Base-by-base conservation (phyloP, 2,329 filamentous ascomycete species). In the Sodiomyces alkalinus region DNA sequence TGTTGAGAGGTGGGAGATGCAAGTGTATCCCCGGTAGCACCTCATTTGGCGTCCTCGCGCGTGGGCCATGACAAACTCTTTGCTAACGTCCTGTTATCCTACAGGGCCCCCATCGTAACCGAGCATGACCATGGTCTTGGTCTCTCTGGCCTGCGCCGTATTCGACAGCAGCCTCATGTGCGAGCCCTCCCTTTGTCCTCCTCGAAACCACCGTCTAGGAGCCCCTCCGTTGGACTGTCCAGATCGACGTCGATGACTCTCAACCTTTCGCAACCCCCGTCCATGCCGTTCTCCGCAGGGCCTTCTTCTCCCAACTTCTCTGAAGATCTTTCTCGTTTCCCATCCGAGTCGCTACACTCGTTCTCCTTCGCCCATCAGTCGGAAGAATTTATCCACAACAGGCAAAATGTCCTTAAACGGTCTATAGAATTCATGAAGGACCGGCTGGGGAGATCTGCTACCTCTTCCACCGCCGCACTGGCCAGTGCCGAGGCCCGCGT, bases 321-420 rank as follows among this genome's bases (percentile, higher is more conserved):
- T 44, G 90, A 96, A 58, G 90, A 98, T 47, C 68, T 98, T 25
- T 77, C 76, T 25, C 77, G 86, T 28, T 98, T 98, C 48, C 87
- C 90, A 2, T 83, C 82, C 41, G 90, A 98, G 49, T 98, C 90
- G 5, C 61, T 98, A 26, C 90, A 98, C 53, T 98, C 90, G 2
- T 98, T 98, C 57, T 96, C 87, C 9, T 98, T 98, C 52, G 83
- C 90, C 22, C 82, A 92, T 41, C 86, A 93, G 53, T 87, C 86
- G 3, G 86, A 93, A 46, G 87, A 96, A 37, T 74, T 83, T 37
- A 65, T 96, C 31, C 81, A 93, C 49, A 93, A 73, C 49, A 78
- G 90, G 30, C 86, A 96, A 50, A 92, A 83, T 60, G 79, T 93
- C 19, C 52, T 98, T 44, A 93, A 92, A 55, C 71, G 87, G 33